Conservation (phyloP, 1,139 yeast species). For the Zygosaccharomyces pseudobailii region DNA sequence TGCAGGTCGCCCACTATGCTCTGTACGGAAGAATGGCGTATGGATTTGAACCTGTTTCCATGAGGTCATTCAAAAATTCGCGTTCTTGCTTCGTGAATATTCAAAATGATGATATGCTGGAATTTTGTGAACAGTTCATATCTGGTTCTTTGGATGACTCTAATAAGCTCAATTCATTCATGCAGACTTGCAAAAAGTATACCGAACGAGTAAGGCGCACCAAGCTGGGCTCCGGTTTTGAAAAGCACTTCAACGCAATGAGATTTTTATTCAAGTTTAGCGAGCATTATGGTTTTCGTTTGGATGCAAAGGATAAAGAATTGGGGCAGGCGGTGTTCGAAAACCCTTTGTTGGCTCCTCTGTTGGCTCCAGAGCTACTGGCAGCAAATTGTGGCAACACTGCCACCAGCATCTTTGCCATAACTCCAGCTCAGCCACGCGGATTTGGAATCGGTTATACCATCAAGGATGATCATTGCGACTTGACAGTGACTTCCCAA, state of each 20-base stretch:
- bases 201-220: conserved; percentile 46
- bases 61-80: conserved; percentile 60
- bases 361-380: conserved; percentile 43
- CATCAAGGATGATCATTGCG: conserved; percentile 60
- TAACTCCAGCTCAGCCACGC: conserved; percentile 68
- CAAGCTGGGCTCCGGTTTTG: conserved; percentile 62
- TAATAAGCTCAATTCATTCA: conserved; percentile 37
- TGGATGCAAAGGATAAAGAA: conserved; percentile 38
- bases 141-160: conserved; percentile 41
- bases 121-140: conserved; percentile 57
- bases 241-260: conserved; percentile 63
- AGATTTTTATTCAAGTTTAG: conserved; percentile 43
- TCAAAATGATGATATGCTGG: conserved; percentile 51
- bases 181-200: conserved; percentile 51
- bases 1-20: conserved; percentile 69
- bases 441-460: conserved; percentile 79
- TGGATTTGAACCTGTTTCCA: conserved; percentile 69
- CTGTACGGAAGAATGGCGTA: conserved; percentile 65
- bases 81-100: conserved; percentile 65
- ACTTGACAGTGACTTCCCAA: conserved; percentile 62
- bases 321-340: conserved; percentile 33
- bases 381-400: conserved; percentile 73
- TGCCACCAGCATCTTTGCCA: conserved; percentile 66
- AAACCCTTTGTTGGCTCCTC: conserved; percentile 42
- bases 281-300: conserved; percentile 35